Evolutionary conservation across 148 eudicot genomes (phyloP).

Genomic region (Vaccinium darrowii): DNA sequence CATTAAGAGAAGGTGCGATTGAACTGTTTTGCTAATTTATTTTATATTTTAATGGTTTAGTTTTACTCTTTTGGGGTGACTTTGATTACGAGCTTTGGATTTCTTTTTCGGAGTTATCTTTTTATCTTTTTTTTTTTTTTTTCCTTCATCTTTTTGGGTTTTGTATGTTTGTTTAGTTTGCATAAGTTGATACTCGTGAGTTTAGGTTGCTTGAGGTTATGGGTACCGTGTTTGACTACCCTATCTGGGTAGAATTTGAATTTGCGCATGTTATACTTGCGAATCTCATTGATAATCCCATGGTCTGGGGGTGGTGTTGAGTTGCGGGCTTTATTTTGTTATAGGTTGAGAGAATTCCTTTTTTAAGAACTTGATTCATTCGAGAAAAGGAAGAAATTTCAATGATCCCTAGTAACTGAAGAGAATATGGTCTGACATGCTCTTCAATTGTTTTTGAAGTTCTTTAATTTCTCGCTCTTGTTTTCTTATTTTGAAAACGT

Average conservation of each 20-base stretch:
- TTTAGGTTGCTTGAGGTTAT: background rate
- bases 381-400: background rate
- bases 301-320: background rate
- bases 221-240: slow-evolving; percentile 1
- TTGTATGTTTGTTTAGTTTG: background rate
- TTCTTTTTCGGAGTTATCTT: background rate
- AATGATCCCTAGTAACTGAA: background rate
- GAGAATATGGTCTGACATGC: background rate
- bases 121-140: background rate
- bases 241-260: background rate
- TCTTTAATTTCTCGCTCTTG: background rate
- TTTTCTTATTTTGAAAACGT: background rate
- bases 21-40: background rate
- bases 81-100: background rate
- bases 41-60: background rate
- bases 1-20: background rate
- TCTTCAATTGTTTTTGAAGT: background rate
- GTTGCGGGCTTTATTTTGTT: background rate
- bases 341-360: background rate
- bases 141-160: background rate
- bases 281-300: background rate
- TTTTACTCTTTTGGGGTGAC: background rate
- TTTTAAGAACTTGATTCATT: background rate
- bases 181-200: background rate
- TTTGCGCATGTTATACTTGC: background rate